Base-by-base conservation (phyloP, 805 yeast species). In the Saccharomycopsis microspora region DNA sequence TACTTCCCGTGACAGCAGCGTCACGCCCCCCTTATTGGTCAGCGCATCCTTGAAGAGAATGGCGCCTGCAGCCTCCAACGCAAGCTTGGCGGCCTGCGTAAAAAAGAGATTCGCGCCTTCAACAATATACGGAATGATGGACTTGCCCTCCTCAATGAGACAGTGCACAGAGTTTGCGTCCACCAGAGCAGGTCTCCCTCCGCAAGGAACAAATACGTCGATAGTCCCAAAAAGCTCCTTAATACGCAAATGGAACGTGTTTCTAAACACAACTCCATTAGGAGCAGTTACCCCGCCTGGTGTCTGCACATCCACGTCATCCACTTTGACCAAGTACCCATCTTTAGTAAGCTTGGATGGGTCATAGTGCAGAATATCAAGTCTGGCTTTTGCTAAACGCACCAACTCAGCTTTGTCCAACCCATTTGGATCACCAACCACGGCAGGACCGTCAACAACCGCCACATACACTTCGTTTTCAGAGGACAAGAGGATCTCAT, bases 21-120 rank as follows among this genome's bases (percentile, higher is more conserved):
- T 90, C 46, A 90, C 98, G 69, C 98, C 98, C 60, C 98, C 98
- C 68, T 90, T 90, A 69, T 90, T 90, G 41, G 97, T 88, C 8
- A 96, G 85, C 10, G 97, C 96, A 70, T 90, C 98, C 66, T 93
- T 93, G 69, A 86, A 85, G 46, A 93, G 72, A 46, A 88, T 64
- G 45, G 86, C 80, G 38, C 97, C 97, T 33, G 95, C 93, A 41
- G 74, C 69, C 67, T 93, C 98, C 48, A 90, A 72, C 43, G 78
- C 75, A 33, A 90, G 66, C 70, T 90, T 93, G 45, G 97, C 97
- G 38, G 87, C 77, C 69, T 93, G 97, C 1, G 97, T 87, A 54
- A 90, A 82, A 67, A 90, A 93, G 64, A 90, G 73, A 65, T 90
- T 93, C 48, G 98, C 98, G 62, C 98, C 98, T 69, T 90, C 98